Evolutionary conservation across 768 basidiomycete species (phyloP), one percentile per base, ranked within the genome.

Genomic region (Kwoniella bestiolae): DNA sequence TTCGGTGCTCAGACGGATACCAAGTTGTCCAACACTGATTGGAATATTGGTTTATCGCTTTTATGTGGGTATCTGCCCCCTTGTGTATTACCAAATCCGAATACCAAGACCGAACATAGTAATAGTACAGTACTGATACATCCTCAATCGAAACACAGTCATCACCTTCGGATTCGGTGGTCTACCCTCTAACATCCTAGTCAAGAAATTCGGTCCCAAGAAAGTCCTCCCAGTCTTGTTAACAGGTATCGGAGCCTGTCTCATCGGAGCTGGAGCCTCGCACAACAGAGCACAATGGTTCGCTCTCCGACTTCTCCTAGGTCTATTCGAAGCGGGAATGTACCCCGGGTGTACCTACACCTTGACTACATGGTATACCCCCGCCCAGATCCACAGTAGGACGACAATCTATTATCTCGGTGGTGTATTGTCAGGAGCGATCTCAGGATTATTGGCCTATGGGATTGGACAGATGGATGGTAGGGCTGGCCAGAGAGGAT

Each of bases 361-460:
- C 32, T 38, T 75, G 18, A 69, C 71, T 8, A 70, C 69, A 4
- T 75, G 69, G 69, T 75, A 72, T 38, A 73, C 69, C 11, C 74
- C 69, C 21, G 62, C 25, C 1, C 68, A 75, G 55, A 63, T 75
- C 26, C 67, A 68, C 38, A 60, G 50, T 29, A 35, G 74, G 41
- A 70, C 60, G 2, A 61, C 66, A 11, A 61, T 70, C 25, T 75
- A 63, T 49, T 75, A 71, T 60, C 32, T 65, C 14, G 69, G 65
- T 28, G 74, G 61, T 66, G 56, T 61, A 1, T 25, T 68, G 41
- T 66, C 38, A 46, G 66, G 68, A 11, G 73, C 68, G 6, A 62
- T 75, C 45, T 72, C 70, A 23, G 73, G 71, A 28, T 35, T 69
- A 7, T 53, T 69, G 2, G 66, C 71, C 11, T 70, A 65, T 41